A percentile compares a stretch with the other conserved stretches of the same genome.
phyloP scores from a whole-genome alignment of 768 basidiomycete genomes.

The Leccinum longicurvipes region DNA sequence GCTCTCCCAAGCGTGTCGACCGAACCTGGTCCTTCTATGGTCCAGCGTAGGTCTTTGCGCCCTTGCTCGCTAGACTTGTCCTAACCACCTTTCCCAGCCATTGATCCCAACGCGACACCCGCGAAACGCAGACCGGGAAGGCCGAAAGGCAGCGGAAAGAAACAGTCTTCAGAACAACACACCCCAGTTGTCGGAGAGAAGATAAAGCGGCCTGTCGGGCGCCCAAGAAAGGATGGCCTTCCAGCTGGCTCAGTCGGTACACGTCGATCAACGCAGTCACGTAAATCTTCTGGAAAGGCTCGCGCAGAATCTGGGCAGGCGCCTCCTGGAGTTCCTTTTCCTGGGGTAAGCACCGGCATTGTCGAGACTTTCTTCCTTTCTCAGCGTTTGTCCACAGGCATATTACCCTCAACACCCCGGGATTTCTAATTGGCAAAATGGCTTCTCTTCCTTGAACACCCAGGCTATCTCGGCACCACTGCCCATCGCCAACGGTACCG shows the following conservation, averaged over 20 bases:
- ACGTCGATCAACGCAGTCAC: slow-evolving; percentile 39
- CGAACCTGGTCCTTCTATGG: slow-evolving; percentile 27
- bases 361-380: not conserved
- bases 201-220: slow-evolving; percentile 73
- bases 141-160: slow-evolving; percentile 80
- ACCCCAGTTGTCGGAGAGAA: slow-evolving; percentile 43
- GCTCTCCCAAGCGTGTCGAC: slow-evolving; percentile 25
- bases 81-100: slow-evolving; percentile 15
- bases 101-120: slow-evolving; percentile 32
- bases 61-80: not conserved
- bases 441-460: slow-evolving; percentile 24
- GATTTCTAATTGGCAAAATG: slow-evolving; percentile 29
- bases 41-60: slow-evolving; percentile 18
- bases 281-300: slow-evolving; percentile 36
- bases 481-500: slow-evolving; percentile 29
- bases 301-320: slow-evolving; percentile 18
- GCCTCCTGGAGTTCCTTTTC: slow-evolving; percentile 30
- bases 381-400: slow-evolving; percentile 19
- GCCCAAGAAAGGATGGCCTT: slow-evolving; percentile 78
- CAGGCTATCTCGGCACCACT: slow-evolving; percentile 32
- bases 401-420: slow-evolving; percentile 33
- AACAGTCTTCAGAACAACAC: slow-evolving; percentile 41
- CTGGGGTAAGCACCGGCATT: slow-evolving; percentile 21
- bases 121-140: slow-evolving; percentile 70
- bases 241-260: slow-evolving; percentile 68